phyloP scores from a whole-genome alignment of 2,329 filamentous ascomycete species.

The Graphiopsis chlorocephala region DNA sequence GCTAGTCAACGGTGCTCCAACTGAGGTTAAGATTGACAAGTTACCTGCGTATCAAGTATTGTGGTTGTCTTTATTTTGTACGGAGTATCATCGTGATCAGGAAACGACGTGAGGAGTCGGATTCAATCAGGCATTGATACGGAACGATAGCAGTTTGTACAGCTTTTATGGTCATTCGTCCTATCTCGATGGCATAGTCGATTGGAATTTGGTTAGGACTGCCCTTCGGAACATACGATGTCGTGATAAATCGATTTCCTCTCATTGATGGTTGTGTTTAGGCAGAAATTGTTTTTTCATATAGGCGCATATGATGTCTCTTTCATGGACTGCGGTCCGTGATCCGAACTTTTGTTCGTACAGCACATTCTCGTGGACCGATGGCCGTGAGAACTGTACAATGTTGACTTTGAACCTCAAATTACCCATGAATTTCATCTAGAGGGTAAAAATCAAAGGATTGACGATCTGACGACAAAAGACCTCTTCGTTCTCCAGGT shows the following conservation, averaged over 20 bases:
- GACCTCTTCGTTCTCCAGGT: not conserved
- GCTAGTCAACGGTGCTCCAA: no score
- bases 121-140: not conserved
- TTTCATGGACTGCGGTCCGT: not conserved
- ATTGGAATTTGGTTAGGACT: not conserved
- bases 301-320: not conserved
- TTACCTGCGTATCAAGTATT: not conserved
- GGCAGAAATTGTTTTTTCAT: no score
- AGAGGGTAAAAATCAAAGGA: not conserved
- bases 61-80: not conserved
- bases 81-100: no score
- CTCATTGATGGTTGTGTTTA: no score
- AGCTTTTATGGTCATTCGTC: not conserved
- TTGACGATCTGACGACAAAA: not conserved
- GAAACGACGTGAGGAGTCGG: not conserved
- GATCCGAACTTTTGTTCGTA: not conserved
- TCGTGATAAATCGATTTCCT: not conserved
- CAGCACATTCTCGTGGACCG: not conserved
- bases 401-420: not conserved
- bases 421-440: not conserved
- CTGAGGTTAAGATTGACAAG: no score
- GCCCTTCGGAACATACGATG: not conserved
- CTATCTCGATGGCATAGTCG: no score
- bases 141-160: not conserved
- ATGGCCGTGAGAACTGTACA: not conserved